Base-by-base conservation (phyloP, 208 protist species). In the Acanthamoeba divionensis region DNA sequence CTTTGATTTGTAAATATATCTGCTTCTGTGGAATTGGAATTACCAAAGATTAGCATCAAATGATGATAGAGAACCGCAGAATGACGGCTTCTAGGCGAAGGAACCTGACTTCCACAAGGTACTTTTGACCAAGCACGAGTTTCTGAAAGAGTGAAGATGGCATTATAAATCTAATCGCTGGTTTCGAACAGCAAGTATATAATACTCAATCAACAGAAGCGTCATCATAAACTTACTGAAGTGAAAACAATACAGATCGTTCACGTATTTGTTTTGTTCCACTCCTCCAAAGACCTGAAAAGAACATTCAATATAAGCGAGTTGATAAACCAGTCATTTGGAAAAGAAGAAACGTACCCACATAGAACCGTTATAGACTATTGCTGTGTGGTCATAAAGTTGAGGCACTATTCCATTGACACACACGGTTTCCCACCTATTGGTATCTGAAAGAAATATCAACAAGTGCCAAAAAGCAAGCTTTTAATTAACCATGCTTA, bases 201-300 rank as follows among this genome's bases (percentile, higher is more conserved):
- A 57, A 57, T 57, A 18, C 13, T 13, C 13, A 57, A 57, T 13
- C 15, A 18, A 18, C 13, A 57, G 57, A 12, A 65, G 4, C 33
- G 57, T 9, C 26, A 6, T 9, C 26, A 29, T 4, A 29, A 6
- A 6, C 7, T 4, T 73, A 73, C 65, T 41, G 48, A 73, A 73
- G 21, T 73, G 65, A 45, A 54, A 75, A 24, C 26, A 36, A 13
- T 75, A 75, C 24, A 75, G n/a, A 48, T 36, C 45, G 66, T 75
- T 75, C n/a, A 45, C 10, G 66, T 75, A 36, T 4, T 75, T 75
- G 38, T 47, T 45, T 18, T 75, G 12, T 10, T 75, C 38, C 5
- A 75, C 66, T n/a, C 66, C 66, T 4, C 66, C 66, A 75, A 75
- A 75, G 66, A 75, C n/a, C n/a, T n/a, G n/a, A n/a, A n/a, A n/a